phyloP scores from a whole-genome alignment of 495 filamentous ascomycete genomes.

The Chaetomium cochliodes region DNA sequence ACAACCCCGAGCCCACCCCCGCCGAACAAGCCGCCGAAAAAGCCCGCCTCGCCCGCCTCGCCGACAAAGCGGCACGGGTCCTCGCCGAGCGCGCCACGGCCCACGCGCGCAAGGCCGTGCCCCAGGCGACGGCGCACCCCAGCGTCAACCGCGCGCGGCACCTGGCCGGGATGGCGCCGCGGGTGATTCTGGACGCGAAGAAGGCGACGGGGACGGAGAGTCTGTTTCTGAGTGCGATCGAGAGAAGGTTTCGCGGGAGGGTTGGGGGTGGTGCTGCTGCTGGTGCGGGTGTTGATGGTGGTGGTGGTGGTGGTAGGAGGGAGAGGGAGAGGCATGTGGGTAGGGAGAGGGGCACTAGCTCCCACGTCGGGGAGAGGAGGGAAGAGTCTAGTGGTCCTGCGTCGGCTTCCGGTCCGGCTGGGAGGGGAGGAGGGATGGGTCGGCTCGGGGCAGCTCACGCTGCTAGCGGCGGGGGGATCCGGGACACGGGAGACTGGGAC shows the following conservation, averaged over 20 bases:
- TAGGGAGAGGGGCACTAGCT: no score
- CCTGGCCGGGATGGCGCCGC: constrained; percentile 46
- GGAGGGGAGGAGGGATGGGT: constrained; percentile 16
- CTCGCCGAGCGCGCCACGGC: constrained; percentile 49
- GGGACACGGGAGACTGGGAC: constrained; percentile 33
- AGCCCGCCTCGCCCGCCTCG: constrained; percentile 53
- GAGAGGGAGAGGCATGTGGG: background rate
- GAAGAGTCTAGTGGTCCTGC: background rate
- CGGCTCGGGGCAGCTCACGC: background rate
- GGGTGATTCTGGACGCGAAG: constrained; percentile 57
- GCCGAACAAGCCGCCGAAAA: constrained; percentile 50
- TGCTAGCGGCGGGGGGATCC: background rate
- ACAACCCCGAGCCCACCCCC: constrained; percentile 30
- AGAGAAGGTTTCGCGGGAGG: constrained; percentile 54
- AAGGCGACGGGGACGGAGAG: constrained; percentile 61
- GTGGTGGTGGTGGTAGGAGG: background rate
- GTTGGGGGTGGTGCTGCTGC: constrained; percentile 15
- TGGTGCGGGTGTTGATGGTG: background rate
- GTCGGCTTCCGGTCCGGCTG: background rate
- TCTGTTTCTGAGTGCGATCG: constrained; percentile 71
- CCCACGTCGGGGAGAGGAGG: background rate
- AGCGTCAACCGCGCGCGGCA: constrained; percentile 49
- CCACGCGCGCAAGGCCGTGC: constrained; percentile 45
- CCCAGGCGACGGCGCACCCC: constrained; percentile 48
- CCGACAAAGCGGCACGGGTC: constrained; percentile 45